Evolutionary conservation across 2,329 filamentous ascomycete genomes (phyloP).

Genomic region (Aspergillus proliferans): DNA sequence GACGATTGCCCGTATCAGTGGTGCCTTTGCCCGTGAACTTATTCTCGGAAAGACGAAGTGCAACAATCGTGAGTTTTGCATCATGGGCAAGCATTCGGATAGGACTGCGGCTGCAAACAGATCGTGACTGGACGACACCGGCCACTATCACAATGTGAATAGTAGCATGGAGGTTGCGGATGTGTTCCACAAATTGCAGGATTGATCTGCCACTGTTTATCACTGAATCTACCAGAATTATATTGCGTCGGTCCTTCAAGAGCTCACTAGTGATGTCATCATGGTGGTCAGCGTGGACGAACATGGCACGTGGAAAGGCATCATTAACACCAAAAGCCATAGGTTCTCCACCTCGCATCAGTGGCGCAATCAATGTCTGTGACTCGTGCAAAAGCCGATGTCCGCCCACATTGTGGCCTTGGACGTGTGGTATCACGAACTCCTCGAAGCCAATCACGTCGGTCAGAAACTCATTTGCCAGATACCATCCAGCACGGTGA

Average conservation of each 20-base stretch:
- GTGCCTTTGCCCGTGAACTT: slow-evolving; percentile 47
- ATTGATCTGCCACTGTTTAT: slow-evolving; percentile 53
- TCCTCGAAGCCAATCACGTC: slow-evolving; percentile 45
- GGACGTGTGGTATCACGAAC: slow-evolving; percentile 46
- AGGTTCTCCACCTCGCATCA: slow-evolving; percentile 60
- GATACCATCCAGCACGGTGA: slow-evolving; percentile 45
- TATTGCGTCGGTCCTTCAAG: slow-evolving; percentile 31
- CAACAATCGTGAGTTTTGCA: slow-evolving; percentile 38
- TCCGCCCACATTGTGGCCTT: slow-evolving; percentile 41
- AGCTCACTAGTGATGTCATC: slow-evolving; percentile 41
- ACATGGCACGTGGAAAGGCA: slow-evolving; percentile 47
- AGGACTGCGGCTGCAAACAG: slow-evolving; percentile 17
- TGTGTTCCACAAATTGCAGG: slow-evolving; percentile 42
- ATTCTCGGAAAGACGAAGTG: slow-evolving; percentile 52
- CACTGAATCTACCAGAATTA: slow-evolving; percentile 56
- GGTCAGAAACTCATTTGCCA: slow-evolving; percentile 46
- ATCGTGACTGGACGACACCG: slow-evolving; percentile 47
- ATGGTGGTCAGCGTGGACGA: slow-evolving; percentile 41
- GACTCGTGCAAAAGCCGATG: slow-evolving; percentile 44
- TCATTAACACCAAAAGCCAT: slow-evolving; percentile 56
- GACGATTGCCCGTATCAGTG: slow-evolving; percentile 55
- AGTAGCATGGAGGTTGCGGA: slow-evolving; percentile 35
- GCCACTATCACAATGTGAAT: slow-evolving; percentile 51
- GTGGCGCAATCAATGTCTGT: slow-evolving; percentile 48
- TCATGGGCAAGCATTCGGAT: slow-evolving; percentile 3